These are phyloP conservation scores for Ambrosiella xylebori DNA, from an alignment of 2,329 filamentous ascomycete species.

Conservation along the genomic window DNA sequence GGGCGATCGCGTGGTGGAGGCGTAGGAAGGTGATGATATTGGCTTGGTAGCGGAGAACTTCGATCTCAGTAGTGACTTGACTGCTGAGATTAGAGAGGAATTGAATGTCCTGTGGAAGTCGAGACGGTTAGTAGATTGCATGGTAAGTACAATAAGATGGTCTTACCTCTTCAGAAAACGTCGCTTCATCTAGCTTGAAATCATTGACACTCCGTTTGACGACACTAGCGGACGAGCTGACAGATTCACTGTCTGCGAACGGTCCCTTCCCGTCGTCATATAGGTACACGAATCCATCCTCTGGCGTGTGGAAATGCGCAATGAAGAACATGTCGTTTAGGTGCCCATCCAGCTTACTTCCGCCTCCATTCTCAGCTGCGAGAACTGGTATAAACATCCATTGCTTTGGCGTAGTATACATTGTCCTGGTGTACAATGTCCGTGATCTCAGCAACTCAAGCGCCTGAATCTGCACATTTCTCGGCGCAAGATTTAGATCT, in stretches of 20 bases:
- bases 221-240: constrained; percentile 27
- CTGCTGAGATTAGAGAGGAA: constrained; percentile 40
- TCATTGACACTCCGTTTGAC: constrained; percentile 22
- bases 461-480: constrained; percentile 66
- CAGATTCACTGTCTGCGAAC: constrained; percentile 17
- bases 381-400: constrained; percentile 72
- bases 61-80: constrained; percentile 49
- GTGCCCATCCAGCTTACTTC: constrained; percentile 35
- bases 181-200: constrained; percentile 10
- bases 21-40: constrained; percentile 78
- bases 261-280: constrained; percentile 29
- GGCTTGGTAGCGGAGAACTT: constrained; percentile 69
- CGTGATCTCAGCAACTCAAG: constrained; percentile 62
- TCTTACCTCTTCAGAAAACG: constrained; percentile 28
- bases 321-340: constrained; percentile 75
- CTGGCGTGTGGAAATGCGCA: constrained; percentile 63
- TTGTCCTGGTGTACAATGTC: constrained; percentile 58
- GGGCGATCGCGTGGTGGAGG: constrained; percentile 66
- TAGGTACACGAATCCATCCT: constrained; percentile 57
- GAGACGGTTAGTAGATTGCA: neutral
- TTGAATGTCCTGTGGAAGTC: constrained; percentile 33
- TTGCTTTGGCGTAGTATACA: constrained; percentile 54
- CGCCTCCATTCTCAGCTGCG: constrained; percentile 27
- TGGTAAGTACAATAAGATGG: neutral
- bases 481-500: constrained; percentile 57